Conservation (phyloP, 495 filamentous ascomycete genomes). For the Daldinia caldariorum region DNA sequence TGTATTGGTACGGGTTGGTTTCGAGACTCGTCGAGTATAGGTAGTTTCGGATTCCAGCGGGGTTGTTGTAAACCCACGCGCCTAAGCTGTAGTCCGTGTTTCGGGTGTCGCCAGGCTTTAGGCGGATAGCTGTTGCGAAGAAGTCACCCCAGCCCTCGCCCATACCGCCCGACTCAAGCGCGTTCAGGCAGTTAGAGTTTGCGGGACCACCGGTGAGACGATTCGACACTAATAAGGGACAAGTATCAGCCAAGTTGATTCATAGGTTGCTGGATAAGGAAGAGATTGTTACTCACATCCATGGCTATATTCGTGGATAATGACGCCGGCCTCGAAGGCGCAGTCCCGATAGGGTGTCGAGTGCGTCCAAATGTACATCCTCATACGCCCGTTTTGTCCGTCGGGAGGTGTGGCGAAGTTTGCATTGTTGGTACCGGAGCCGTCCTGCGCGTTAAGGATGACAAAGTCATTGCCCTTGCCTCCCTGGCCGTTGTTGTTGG, state of each 20-base stretch:
- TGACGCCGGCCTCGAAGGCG: slow-evolving; percentile 57
- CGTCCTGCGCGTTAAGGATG: slow-evolving; percentile 64
- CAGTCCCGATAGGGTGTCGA: slow-evolving; percentile 58
- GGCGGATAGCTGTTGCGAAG: slow-evolving; percentile 61
- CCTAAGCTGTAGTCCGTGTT: slow-evolving; percentile 57
- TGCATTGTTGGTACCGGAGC: slow-evolving; percentile 62
- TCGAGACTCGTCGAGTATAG: slow-evolving; percentile 60
- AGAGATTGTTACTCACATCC: slow-evolving; percentile 46
- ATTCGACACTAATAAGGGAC: slow-evolving; percentile 54
- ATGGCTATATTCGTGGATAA: slow-evolving; percentile 60
- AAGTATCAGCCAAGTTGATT: not conserved
- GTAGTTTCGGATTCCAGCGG: slow-evolving; percentile 58
- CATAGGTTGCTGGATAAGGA: not conserved
- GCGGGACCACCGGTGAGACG: slow-evolving; percentile 66
- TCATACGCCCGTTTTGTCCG: slow-evolving; percentile 59
- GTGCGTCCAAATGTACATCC: slow-evolving; percentile 60
- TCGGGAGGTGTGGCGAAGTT: slow-evolving; percentile 63
- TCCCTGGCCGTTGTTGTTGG: slow-evolving; percentile 59
- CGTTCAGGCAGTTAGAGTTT: slow-evolving; percentile 58
- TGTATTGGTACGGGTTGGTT: slow-evolving; percentile 60
- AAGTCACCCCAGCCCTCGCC: slow-evolving; percentile 67
- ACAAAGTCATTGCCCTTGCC: slow-evolving; percentile 61
- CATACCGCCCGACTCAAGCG: slow-evolving; percentile 61
- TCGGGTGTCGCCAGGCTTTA: slow-evolving; percentile 59
- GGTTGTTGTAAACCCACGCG: slow-evolving; percentile 55